Evolutionary conservation across 1,284 basidiomycete species (phyloP), one percentile per base, ranked within the genome.

Genomic region (Marasmius fiardii): DNA sequence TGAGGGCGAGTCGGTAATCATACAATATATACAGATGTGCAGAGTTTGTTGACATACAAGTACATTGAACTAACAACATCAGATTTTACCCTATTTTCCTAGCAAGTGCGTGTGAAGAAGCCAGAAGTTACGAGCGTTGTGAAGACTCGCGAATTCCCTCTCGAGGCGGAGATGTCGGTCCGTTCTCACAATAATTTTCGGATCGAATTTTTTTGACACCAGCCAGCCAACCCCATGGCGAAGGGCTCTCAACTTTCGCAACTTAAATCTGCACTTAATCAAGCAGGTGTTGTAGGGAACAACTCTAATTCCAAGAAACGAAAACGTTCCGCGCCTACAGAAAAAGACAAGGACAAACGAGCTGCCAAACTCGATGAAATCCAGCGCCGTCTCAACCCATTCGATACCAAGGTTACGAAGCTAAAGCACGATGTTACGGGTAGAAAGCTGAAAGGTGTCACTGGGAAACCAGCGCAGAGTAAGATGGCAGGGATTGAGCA

Each of bases 341-440:
- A 90, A 66, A 85, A 85, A 61, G 92, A 93, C 70, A 86, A 89
- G 67, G 85, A 85, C 57, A 90, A 89, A 72, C 85, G 82, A 63
- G 81, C 86, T 0, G 82, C 86, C n/a, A 92, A 86, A 68, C 81
- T 98, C 49, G 83, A 85, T 58, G 88, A 90, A 67, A 96, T 99
- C 60, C 86, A 93, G 59, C 78, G 85, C 60, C 85, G 82, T 61
- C 79, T 98, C 64, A 98, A 98, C 74, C 92, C 92, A 26, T 99
- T 99, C 72, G 96, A 99, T 69, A 81, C 88, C 64, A 90, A 93
- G 63, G 89, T 94, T 65, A 95, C 91, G 5, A 92, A 89, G 69
- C 78, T 92, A 49, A 98, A 98, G 73, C 92, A 96, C 69, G 91
- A 95, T 71, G 93, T 95, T 10, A 92, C 89, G 6, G 95, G 93